Evolutionary conservation across 2,329 filamentous ascomycete genomes (phyloP), one percentile per base, ranked within the genome.

Genomic region (Colletotrichum caudatum): DNA sequence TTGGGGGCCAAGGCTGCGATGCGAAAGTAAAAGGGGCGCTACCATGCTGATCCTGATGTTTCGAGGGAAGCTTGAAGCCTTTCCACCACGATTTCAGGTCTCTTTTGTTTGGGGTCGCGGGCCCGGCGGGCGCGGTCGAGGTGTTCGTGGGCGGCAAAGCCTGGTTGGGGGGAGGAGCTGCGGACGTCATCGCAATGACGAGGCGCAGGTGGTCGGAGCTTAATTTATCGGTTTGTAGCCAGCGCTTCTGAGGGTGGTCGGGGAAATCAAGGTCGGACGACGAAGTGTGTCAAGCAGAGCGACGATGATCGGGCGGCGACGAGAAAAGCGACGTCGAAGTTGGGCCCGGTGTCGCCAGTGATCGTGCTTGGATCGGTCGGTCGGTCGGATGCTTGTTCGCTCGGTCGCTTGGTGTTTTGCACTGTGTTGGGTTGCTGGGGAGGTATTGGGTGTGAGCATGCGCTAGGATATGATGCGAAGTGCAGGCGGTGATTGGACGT

Each of bases 1-100:
- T 48, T 29, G 59, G 53, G 58, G 64, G 29, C 41, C 66, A 54
- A 26, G 29, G 18, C 37, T 66, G 48, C 41, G 66, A 66, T 26
- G 56, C 64, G 72, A 69, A 75, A 75, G 72, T 75, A 73, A 74
- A 78, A 73, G 75, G 76, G 77, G 86, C 87, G 78, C 79, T 87
- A 90, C 89, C 88, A 78, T 85, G 82, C 62, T 83, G 76, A 75
- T 90, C 88, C 66, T 89, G 86, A 70, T 86, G 85, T 77, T 86
- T 89, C 48, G 85, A 82, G 57, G 88, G 85, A 65, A 93, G 89
- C 84, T 96, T 96, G 84, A 99, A 98, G 77, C 92, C 91, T 83
- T 94, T 97, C 96, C 96, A 98, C 96, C 96, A 99, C 72, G 93
- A 97, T 76, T 94, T 93, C 76, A 98, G 86, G 80, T 97, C 94